These are phyloP conservation scores for Obba rivulosa DNA, from an alignment of 768 basidiomycete species.

Conservation along the genomic window DNA sequence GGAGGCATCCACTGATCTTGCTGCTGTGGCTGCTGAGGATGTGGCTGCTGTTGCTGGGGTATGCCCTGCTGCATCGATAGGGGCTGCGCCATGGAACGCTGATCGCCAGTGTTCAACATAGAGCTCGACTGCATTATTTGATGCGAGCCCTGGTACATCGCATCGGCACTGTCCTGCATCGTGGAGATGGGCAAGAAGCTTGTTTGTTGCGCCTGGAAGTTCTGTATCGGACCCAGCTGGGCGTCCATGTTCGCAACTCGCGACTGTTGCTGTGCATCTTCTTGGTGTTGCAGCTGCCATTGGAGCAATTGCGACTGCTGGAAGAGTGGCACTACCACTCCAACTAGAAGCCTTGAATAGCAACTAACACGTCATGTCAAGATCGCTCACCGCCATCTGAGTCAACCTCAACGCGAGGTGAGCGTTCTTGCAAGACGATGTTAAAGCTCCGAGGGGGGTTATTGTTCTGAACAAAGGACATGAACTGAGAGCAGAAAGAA, in stretches of 20 bases:
- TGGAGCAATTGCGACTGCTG: constrained; percentile 11
- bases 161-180: not conserved
- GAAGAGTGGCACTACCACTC: no score
- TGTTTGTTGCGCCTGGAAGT: constrained; percentile 1
- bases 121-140: not conserved
- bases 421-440: no score
- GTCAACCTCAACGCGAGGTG: no score
- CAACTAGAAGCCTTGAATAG: no score
- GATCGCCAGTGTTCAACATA: not conserved
- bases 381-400: no score
- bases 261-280: not conserved
- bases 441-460: no score
- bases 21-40: constrained; percentile 1
- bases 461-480: no score
- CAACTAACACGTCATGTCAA: no score
- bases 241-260: not conserved
- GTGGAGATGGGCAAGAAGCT: not conserved
- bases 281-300: constrained; percentile 21
- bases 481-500: no score
- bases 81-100: not conserved
- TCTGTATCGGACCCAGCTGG: constrained; percentile 6
- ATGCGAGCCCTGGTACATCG: not conserved
- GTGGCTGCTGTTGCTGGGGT: not conserved
- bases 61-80: not conserved
- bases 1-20: not conserved